phyloP scores from a whole-genome alignment of 2,329 filamentous ascomycete genomes.

The Aspergillus glaucus region DNA sequence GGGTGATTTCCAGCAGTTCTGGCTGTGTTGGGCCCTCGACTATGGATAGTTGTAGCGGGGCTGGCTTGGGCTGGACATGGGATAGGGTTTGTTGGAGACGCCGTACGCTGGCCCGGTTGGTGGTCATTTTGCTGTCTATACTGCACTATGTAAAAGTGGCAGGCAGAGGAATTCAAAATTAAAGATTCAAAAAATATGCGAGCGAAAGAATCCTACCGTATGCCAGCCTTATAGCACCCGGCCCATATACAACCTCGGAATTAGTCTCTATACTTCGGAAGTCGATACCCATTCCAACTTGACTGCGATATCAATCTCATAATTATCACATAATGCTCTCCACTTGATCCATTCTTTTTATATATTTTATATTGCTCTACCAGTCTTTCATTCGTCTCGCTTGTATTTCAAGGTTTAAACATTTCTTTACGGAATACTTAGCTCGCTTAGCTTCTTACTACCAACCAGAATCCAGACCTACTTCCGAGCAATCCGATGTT shows the following conservation, averaged over 20 bases:
- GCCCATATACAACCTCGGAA: neutral
- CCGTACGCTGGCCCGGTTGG: conserved; percentile 16
- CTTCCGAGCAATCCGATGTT: neutral
- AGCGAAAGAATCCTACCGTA: neutral
- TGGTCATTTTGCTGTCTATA: conserved; percentile 13
- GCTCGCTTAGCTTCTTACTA: neutral
- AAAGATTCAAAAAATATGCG: neutral
- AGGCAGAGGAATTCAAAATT: neutral
- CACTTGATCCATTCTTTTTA: neutral
- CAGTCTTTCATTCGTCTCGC: neutral
- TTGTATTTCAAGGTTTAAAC: neutral
- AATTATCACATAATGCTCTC: neutral
- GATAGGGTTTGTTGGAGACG: conserved; percentile 26
- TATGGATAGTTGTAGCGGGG: conserved; percentile 42
- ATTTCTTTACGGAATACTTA: neutral
- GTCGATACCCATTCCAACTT: neutral
- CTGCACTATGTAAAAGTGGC: neutral
- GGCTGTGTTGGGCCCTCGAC: conserved; percentile 64
- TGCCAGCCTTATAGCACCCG: neutral
- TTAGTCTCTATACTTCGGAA: neutral
- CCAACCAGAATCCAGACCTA: neutral
- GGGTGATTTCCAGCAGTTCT: conserved; percentile 63
- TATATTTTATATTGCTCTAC: neutral
- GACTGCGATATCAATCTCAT: neutral
- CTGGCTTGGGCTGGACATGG: conserved; percentile 18